Conservation (phyloP, 2,329 filamentous ascomycete species). For the Blastomyces percursus region DNA sequence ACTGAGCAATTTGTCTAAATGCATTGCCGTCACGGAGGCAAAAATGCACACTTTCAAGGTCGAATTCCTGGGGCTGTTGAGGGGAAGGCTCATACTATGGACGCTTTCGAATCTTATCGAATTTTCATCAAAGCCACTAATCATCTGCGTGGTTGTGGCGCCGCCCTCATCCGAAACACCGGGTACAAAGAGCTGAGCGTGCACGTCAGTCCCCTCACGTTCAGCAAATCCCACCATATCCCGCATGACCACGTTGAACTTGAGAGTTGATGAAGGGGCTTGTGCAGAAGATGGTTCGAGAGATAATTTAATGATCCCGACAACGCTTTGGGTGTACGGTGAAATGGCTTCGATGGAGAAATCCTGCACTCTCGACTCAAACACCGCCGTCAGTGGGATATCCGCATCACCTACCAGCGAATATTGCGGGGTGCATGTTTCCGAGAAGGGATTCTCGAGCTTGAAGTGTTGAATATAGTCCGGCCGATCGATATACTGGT, state of each 20-base stretch:
- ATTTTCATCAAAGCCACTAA: conserved; percentile 84
- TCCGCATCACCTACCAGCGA: conserved; percentile 88
- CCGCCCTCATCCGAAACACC: conserved; percentile 82
- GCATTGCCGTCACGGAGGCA: conserved; percentile 81
- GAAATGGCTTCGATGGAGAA: conserved; percentile 84
- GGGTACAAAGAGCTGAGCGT: conserved; percentile 92
- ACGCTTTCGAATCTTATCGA: conserved; percentile 93
- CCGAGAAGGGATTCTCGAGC: conserved; percentile 84
- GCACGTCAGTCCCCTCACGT: conserved; percentile 87
- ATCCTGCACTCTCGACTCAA: conserved; percentile 88
- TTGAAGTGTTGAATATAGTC: conserved; percentile 91
- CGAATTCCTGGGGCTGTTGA: conserved; percentile 62
- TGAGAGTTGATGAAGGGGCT: conserved; percentile 81
- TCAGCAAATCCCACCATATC: conserved; percentile 91
- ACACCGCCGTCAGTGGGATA: conserved; percentile 83
- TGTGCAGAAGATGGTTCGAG: conserved; percentile 88
- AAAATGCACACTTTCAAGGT: conserved; percentile 81
- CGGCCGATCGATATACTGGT: conserved; percentile 90
- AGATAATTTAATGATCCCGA: conserved; percentile 82
- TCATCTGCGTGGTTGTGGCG: conserved; percentile 90
- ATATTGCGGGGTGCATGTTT: conserved; percentile 82
- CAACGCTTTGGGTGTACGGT: conserved; percentile 79
- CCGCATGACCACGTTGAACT: conserved; percentile 98
- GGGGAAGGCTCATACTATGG: conserved; percentile 89
- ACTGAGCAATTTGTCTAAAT: conserved; percentile 91